Conservation (phyloP, 179 eudicot species). For the Amaranthus tricolor region DNA sequence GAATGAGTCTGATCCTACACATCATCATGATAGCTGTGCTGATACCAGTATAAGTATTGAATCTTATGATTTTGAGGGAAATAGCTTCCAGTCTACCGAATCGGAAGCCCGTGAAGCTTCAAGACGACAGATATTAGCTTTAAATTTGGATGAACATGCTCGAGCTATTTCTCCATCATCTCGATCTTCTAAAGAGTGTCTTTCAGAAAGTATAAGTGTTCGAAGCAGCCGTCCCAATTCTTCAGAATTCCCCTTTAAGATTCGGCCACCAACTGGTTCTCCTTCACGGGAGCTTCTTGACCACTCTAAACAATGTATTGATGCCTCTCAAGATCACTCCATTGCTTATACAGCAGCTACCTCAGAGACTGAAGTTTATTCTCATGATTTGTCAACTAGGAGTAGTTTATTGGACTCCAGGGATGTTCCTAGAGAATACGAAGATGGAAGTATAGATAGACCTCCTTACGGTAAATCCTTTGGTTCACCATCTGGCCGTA, state of each 20-base stretch:
- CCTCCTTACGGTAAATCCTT: constrained; percentile 38
- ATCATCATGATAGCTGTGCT: constrained; percentile 16
- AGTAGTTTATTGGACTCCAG: constrained; percentile 33
- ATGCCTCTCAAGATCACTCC: constrained; percentile 34
- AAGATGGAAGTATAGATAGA: constrained; percentile 33
- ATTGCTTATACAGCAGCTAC: constrained; percentile 34
- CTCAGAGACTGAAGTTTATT: constrained; percentile 49
- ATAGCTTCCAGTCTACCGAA: constrained; percentile 38
- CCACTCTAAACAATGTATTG: constrained; percentile 25
- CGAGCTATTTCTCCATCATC: constrained; percentile 33
- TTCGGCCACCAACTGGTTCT: constrained; percentile 43
- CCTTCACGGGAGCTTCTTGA: constrained; percentile 38
- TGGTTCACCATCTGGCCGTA: constrained; percentile 20
- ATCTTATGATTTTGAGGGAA: constrained; percentile 50
- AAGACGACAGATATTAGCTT: constrained; percentile 26
- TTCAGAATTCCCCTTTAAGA: constrained; percentile 29
- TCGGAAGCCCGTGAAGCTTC: constrained; percentile 34
- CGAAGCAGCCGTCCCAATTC: constrained; percentile 24
- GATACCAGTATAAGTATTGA: constrained; percentile 32
- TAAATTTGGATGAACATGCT: constrained; percentile 34
- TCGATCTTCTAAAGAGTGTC: constrained; percentile 23
- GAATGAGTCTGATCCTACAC: constrained; percentile 18
- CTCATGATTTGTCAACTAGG: constrained; percentile 27
- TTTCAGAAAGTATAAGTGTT: constrained; percentile 12
- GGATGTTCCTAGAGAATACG: constrained; percentile 37